Evolutionary conservation across 164 flowering plant genomes (phyloP).

Genomic region (Paratinospora sagittata): DNA sequence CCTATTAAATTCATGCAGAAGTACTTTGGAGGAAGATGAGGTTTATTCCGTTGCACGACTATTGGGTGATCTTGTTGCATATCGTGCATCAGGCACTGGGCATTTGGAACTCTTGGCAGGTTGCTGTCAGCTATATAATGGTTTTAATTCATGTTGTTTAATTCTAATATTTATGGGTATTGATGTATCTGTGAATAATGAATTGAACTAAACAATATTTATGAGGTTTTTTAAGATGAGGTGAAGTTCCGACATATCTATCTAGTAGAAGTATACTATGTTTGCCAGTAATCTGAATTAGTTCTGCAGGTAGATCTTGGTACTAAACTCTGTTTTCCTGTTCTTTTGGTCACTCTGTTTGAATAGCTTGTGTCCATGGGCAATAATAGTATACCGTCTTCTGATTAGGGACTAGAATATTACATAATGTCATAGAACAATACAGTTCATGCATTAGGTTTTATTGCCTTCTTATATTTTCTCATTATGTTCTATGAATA

Average conservation of each 20-base stretch:
- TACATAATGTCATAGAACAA: background rate
- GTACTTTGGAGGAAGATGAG: slow-evolving; percentile 70
- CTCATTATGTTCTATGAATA: too few relatives aligned
- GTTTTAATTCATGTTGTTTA: background rate
- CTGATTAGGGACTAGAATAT: background rate
- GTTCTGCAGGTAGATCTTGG: background rate
- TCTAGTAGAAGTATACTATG: background rate
- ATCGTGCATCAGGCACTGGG: slow-evolving; percentile 89
- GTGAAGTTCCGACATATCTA: background rate
- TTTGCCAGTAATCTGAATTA: background rate
- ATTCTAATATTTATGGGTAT: background rate
- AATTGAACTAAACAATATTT: background rate
- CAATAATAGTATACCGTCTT: too few relatives aligned
- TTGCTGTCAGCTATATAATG: slow-evolving; percentile 7
- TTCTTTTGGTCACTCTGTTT: background rate
- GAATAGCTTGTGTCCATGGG: background rate
- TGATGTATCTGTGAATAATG: background rate
- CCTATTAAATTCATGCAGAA: slow-evolving; percentile 29
- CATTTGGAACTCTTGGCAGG: slow-evolving; percentile 90
- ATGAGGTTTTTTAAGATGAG: background rate
- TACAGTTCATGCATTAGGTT: too few relatives aligned
- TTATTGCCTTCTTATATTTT: too few relatives aligned
- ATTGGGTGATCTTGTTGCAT: slow-evolving; percentile 86
- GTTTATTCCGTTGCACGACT: slow-evolving; percentile 70
- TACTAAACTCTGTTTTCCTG: background rate